phyloP scores from a whole-genome alignment of 2,329 filamentous ascomycete species.

The Cladosporium sp. region DNA sequence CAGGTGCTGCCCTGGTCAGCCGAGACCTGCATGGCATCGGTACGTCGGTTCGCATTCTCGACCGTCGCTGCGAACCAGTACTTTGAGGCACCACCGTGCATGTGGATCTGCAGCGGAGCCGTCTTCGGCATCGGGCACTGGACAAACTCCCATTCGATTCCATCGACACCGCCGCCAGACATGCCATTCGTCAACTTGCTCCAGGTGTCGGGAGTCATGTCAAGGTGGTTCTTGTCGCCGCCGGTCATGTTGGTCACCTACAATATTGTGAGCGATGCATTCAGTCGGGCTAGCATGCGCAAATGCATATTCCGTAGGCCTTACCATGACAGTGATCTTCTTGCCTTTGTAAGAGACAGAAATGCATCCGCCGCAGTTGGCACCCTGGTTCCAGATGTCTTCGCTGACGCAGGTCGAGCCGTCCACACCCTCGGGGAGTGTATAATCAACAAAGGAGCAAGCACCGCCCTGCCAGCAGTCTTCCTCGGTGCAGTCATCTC shows the following conservation, averaged over 20 bases:
- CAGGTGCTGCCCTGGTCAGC: slow-evolving; percentile 20
- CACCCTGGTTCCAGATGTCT: slow-evolving; percentile 10
- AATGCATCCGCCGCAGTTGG: slow-evolving; percentile 13
- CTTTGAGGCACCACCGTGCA: slow-evolving; percentile 18
- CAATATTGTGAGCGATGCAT: neutral
- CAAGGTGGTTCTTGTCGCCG: slow-evolving; percentile 13
- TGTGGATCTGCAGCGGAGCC: slow-evolving; percentile 17
- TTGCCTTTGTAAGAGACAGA: slow-evolving; percentile 12
- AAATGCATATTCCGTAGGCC: neutral
- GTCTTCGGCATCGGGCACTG: slow-evolving; percentile 18
- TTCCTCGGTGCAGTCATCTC: slow-evolving; percentile 14
- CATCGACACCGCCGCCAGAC: slow-evolving; percentile 12
- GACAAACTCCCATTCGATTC: slow-evolving; percentile 28
- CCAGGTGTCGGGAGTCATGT: slow-evolving; percentile 15
- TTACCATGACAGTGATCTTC: slow-evolving; percentile 10
- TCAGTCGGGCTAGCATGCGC: no score
- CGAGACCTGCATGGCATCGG: slow-evolving; percentile 18
- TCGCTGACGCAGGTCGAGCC: slow-evolving; percentile 11
- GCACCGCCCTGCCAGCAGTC: slow-evolving; percentile 16
- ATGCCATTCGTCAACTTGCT: slow-evolving; percentile 13
- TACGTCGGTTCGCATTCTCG: slow-evolving; percentile 19
- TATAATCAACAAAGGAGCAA: slow-evolving; percentile 9
- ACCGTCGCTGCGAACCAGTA: slow-evolving; percentile 23
- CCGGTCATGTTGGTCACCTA: slow-evolving; percentile 16
- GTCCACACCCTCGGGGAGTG: slow-evolving; percentile 8